Base-by-base conservation (phyloP, 2,329 filamentous ascomycete genomes). In the Aspergillus novoparasiticus region DNA sequence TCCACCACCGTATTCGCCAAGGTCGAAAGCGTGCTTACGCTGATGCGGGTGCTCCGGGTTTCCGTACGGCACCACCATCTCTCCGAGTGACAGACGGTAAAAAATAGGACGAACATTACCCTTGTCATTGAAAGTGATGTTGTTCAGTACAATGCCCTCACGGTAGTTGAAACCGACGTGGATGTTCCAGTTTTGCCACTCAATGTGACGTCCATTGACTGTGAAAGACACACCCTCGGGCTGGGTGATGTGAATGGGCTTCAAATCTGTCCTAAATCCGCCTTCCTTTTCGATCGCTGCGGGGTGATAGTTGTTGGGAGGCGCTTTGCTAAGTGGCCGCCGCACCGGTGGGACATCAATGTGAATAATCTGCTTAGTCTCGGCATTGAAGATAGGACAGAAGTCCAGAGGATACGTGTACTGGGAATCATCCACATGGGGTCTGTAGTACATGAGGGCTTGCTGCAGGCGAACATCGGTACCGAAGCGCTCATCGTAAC, bases 121-220 rank as follows among this genome's bases (percentile, higher is more conserved):
- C 77, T 92, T 91, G 79, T 97, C 94, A 70, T 93, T 94, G 80
- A 90, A 96, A 3, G 89, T 91, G 74, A 97, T 93, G 80, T 97
- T 93, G 78, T 91, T 95, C 8, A 97, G 83, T 2, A 97, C 91
- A 69, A 97, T 90, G 26, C 94, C 94, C 79, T 97, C 94, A 30
- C 92, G 87, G 81, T 97, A 95, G 83, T 96, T 97, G 86, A 97
- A 97, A 28, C 94, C 94, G 63, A 97, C 87, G 76, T 97, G 94
- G 68, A 97, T 87, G 71, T 87, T 94, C 91, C 93, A 97, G 75
- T 96, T 96, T 78, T 96, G 93, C 94, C 94, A 97, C 68, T 88
- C 87, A 57, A 97, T 85, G 53, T 87, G 86, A 12, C 92, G 82
- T 1, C 92, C 92, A 3, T 89, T 85, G 68, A 96, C 82, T 23